Evolutionary conservation across 1,139 yeast genomes (phyloP).

Genomic region (Barnettozyma hawaiiensis): DNA sequence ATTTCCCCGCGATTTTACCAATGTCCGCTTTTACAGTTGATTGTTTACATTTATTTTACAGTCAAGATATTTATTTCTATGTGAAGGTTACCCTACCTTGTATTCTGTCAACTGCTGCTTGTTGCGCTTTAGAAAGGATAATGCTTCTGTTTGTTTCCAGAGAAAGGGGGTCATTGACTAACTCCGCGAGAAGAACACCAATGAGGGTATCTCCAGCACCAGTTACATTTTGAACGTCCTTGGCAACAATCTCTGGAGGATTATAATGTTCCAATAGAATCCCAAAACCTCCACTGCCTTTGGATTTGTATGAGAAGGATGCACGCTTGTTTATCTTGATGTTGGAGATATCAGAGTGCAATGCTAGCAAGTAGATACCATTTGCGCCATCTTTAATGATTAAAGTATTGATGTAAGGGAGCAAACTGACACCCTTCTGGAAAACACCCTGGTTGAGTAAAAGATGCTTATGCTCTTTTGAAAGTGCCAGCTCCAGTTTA

Average conservation of each 20-base stretch:
- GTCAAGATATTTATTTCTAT: too few relatives aligned
- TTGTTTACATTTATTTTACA: too few relatives aligned
- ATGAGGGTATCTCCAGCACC: conserved; percentile 74
- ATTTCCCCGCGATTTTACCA: neutral
- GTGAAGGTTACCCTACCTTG: too few relatives aligned
- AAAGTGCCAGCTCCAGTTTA: conserved; percentile 13
- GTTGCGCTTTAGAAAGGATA: conserved; percentile 6
- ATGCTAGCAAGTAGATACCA: conserved; percentile 50
- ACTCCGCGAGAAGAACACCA: conserved; percentile 34
- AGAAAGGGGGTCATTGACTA: conserved; percentile 5
- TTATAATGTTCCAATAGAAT: conserved; percentile 61
- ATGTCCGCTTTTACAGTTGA: neutral
- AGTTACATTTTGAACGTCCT: conserved; percentile 46
- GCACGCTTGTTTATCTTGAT: conserved; percentile 3
- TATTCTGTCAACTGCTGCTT: conserved; percentile 7
- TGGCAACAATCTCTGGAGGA: conserved; percentile 35
- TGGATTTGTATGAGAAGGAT: conserved; percentile 11
- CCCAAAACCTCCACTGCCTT: conserved; percentile 34
- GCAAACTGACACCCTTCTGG: conserved; percentile 63
- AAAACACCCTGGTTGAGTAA: conserved; percentile 47
- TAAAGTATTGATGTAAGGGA: conserved; percentile 69
- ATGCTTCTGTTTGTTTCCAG: conserved; percentile 3
- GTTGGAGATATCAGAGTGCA: conserved; percentile 13
- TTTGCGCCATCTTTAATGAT: conserved; percentile 61
- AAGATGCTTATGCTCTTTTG: conserved; percentile 25